phyloP scores from a whole-genome alignment of 176 grass and related monocot genomes.

The Oryza officinalis region DNA sequence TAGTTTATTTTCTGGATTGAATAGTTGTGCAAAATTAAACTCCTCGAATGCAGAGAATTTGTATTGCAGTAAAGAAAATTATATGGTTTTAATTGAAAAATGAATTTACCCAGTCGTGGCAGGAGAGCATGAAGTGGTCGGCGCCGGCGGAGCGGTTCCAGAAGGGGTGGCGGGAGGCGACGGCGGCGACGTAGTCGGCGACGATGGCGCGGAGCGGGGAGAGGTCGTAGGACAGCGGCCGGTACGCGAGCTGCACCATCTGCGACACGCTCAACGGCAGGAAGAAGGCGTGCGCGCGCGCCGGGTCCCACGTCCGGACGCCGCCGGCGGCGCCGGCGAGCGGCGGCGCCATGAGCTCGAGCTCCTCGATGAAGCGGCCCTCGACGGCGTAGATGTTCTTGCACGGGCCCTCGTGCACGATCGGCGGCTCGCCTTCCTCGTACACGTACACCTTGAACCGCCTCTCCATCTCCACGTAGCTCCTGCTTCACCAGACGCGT shows the following conservation, averaged over 20 bases:
- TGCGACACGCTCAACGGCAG: conserved; percentile 63
- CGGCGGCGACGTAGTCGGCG: conserved; percentile 64
- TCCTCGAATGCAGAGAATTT: too few species aligned
- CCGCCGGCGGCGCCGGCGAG: neutral
- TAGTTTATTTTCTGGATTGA: too few species aligned
- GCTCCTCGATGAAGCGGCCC: conserved; percentile 78
- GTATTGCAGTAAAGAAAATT: too few species aligned
- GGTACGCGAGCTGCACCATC: conserved; percentile 57
- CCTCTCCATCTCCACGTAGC: conserved; percentile 79
- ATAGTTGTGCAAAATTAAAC: too few species aligned
- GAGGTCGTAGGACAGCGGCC: conserved; percentile 23
- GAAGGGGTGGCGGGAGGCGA: conserved; percentile 57
- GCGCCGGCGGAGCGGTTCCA: conserved; percentile 75
- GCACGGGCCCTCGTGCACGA: conserved; percentile 65
- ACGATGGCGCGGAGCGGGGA: conserved; percentile 36
- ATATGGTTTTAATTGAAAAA: too few species aligned
- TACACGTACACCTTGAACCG: conserved; percentile 82
- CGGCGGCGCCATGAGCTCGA: conserved; percentile 43
- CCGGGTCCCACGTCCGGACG: conserved; percentile 48
- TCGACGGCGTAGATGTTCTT: conserved; percentile 81
- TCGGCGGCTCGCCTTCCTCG: conserved; percentile 77
- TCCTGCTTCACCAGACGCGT: conserved; percentile 29
- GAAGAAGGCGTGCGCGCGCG: conserved; percentile 62
- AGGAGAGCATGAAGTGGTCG: conserved; percentile 91
- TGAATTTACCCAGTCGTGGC: conserved; percentile 51